phyloP scores from a whole-genome alignment of 495 filamentous ascomycete species.

The Aspergillus cavernicola region DNA sequence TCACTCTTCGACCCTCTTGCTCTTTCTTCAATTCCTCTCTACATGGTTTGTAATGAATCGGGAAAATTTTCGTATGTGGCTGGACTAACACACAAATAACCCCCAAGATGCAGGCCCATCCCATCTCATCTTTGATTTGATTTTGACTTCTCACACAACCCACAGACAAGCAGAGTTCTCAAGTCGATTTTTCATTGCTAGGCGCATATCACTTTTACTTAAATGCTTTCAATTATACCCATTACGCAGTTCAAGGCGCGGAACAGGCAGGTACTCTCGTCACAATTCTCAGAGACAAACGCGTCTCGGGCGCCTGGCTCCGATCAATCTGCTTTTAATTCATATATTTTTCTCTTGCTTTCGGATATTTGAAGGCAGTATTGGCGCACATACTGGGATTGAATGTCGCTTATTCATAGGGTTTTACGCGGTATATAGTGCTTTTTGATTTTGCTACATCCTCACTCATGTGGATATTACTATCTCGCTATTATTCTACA shows the following conservation, averaged over 20 bases:
- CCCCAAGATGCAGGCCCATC: constrained; percentile 14
- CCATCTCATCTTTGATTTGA: not conserved
- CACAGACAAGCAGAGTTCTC: not conserved
- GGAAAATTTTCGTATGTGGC: not conserved
- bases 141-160: not conserved
- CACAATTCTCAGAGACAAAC: no score
- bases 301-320: no score
- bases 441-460: no score
- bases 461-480: no score
- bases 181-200: not conserved
- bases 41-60: not conserved
- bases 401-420: no score
- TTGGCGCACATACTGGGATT: no score
- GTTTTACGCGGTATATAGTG: no score
- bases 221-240: constrained; percentile 6
- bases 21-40: not conserved
- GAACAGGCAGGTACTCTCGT: not conserved
- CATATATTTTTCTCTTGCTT: no score
- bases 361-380: no score
- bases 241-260: not conserved
- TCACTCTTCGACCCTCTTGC: no score
- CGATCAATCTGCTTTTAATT: no score
- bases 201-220: not conserved
- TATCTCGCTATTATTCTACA: no score
- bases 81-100: not conserved